A percentile compares a stretch with the other conserved stretches of the same genome.
Evolutionary conservation across 306 rosid genomes (phyloP).

Genomic region (Oxytropis ochrocephala): DNA sequence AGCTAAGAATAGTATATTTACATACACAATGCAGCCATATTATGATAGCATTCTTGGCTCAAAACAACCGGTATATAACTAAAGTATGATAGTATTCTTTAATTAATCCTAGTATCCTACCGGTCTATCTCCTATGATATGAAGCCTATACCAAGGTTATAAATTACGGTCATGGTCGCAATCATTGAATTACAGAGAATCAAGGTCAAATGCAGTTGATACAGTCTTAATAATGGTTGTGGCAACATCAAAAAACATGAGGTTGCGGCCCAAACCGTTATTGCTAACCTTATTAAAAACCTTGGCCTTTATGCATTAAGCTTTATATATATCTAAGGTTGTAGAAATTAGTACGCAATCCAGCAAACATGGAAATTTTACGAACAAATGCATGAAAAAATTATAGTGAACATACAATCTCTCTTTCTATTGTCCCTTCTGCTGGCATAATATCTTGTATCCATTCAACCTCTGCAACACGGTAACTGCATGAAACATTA

Average conservation of each 20-base stretch:
- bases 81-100: neutral
- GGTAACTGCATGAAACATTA: slow-evolving; percentile 56
- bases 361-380: neutral
- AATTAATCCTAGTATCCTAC: neutral
- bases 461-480: slow-evolving; percentile 96
- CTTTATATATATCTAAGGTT: neutral
- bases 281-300: too few species aligned
- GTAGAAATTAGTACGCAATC: neutral
- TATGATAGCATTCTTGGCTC: neutral
- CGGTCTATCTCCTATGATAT: neutral
- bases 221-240: too few species aligned
- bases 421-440: slow-evolving; percentile 71
- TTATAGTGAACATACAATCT: slow-evolving; percentile 43
- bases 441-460: slow-evolving; percentile 54
- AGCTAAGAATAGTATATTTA: too few species aligned
- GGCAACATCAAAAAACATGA: too few species aligned
- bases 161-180: too few species aligned
- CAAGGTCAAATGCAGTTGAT: too few species aligned
- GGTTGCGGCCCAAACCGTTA: too few species aligned
- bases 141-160: neutral
- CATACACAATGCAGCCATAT: neutral
- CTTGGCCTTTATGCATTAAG: neutral
- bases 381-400: slow-evolving; percentile 15
- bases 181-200: too few species aligned
- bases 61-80: neutral